phyloP scores from a whole-genome alignment of 2,329 filamentous ascomycete species.

The Lizonia empirigonia region DNA sequence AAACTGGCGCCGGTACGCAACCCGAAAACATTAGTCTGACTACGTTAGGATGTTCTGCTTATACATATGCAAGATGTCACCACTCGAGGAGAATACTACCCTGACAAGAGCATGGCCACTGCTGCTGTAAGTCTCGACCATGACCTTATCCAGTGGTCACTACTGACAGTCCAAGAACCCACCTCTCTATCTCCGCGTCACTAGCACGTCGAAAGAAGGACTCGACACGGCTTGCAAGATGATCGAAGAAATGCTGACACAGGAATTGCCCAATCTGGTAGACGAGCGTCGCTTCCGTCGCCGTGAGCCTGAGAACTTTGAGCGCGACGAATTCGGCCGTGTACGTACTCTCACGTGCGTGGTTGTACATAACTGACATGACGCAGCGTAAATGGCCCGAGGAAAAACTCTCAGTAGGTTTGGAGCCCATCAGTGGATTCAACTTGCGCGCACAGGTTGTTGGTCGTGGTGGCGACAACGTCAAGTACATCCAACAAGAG shows the following conservation, averaged over 20 bases:
- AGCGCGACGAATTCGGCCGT: conserved; percentile 88
- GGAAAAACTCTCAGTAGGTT: conserved; percentile 86
- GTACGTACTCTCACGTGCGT: conserved; percentile 58
- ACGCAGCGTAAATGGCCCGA: conserved; percentile 96
- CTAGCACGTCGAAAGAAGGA: conserved; percentile 89
- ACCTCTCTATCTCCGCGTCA: conserved; percentile 92
- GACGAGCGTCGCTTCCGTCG: conserved; percentile 92
- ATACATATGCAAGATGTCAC: conserved; percentile 89
- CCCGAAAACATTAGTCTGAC: conserved; percentile 69
- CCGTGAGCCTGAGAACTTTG: conserved; percentile 77
- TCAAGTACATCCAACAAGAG: conserved; percentile 97
- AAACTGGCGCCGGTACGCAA: conserved; percentile 99
- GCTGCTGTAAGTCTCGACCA: conserved; percentile 66
- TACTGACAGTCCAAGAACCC: conserved; percentile 68
- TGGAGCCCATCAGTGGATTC: conserved; percentile 92
- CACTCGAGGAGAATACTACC: conserved; percentile 93
- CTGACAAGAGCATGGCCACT: conserved; percentile 97
- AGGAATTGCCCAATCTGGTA: conserved; percentile 92
- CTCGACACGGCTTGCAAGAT: conserved; percentile 84
- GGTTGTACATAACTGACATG: conserved; percentile 29
- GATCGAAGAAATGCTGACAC: conserved; percentile 94
- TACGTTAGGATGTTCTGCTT: conserved; percentile 62
- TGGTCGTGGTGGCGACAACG: conserved; percentile 89
- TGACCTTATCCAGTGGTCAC: not conserved
- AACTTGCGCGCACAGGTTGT: conserved; percentile 96